Percentiles rank a stretch among this genome's conserved stretches.
Evolutionary conservation across 1,139 yeast genomes (phyloP).

Genomic region (Petasospora rhodanensis): DNA sequence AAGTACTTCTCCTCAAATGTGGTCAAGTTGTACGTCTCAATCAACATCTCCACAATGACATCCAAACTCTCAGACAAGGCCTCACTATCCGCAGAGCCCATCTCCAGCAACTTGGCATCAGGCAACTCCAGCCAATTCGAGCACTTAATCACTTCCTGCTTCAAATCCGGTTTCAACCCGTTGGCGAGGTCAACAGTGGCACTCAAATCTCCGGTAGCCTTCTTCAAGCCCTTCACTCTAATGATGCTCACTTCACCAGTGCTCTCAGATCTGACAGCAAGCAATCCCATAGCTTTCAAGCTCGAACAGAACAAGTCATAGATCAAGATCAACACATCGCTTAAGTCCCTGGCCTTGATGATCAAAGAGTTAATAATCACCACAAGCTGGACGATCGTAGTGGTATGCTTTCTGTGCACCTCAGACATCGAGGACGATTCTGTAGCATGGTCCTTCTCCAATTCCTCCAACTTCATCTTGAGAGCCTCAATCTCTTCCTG

Average conservation of each 20-base stretch:
- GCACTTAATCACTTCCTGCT: slow-evolving; percentile 11
- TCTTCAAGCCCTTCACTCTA: slow-evolving; percentile 67
- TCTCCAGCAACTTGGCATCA: slow-evolving; percentile 12
- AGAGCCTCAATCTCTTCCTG: slow-evolving; percentile 47
- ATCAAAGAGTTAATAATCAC: slow-evolving; percentile 26
- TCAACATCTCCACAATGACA: slow-evolving; percentile 16
- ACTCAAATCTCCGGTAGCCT: slow-evolving; percentile 27
- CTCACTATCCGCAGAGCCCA: slow-evolving; percentile 7
- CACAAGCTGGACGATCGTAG: slow-evolving; percentile 24
- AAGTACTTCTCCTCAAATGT: slow-evolving; percentile 22
- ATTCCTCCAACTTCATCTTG: slow-evolving; percentile 42
- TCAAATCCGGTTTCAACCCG: slow-evolving; percentile 22
- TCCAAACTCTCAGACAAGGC: slow-evolving; percentile 17
- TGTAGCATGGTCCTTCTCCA: slow-evolving; percentile 36
- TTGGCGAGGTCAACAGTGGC: slow-evolving; percentile 16
- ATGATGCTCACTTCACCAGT: slow-evolving; percentile 41
- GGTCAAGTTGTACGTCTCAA: slow-evolving; percentile 22
- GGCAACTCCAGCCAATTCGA: slow-evolving; percentile 18
- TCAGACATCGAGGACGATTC: slow-evolving; percentile 21
- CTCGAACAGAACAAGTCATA: slow-evolving; percentile 28
- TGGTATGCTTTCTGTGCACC: slow-evolving; percentile 9
- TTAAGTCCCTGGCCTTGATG: slow-evolving; percentile 28
- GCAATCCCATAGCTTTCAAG: slow-evolving; percentile 74
- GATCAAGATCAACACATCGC: slow-evolving; percentile 27
- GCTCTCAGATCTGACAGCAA: slow-evolving; percentile 42